Evolutionary conservation across 805 yeast species (phyloP).

Genomic region (Wickerhamiella shivajii): DNA sequence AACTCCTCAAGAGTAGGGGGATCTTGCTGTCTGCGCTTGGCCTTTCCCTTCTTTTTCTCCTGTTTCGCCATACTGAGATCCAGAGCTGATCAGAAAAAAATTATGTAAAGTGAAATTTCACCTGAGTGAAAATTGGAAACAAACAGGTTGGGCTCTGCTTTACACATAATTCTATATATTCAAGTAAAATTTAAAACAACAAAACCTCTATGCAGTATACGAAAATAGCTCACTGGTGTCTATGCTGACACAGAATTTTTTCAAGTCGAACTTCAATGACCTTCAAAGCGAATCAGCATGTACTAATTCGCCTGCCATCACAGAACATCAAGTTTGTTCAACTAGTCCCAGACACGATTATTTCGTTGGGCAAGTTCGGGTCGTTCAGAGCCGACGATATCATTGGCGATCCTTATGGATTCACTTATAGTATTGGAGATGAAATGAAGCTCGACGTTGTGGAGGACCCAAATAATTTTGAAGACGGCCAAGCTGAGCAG

Average conservation of each 20-base stretch:
- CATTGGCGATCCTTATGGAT: constrained; percentile 74
- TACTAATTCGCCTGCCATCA: constrained; percentile 65
- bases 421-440: constrained; percentile 69
- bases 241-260: constrained; percentile 6
- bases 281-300: constrained; percentile 34
- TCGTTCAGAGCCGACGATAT: constrained; percentile 59
- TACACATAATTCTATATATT: not conserved
- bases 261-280: constrained; percentile 3
- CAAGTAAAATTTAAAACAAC: not conserved
- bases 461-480: constrained; percentile 15
- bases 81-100: constrained; percentile 9
- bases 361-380: constrained; percentile 87
- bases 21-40: constrained; percentile 82
- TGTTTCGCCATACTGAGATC: constrained; percentile 59
- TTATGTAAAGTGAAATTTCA: constrained; percentile 4
- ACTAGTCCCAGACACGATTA: constrained; percentile 41
- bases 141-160: not conserved
- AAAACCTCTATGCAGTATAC: not conserved
- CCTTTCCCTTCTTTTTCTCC: constrained; percentile 78
- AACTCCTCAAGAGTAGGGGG: constrained; percentile 87
- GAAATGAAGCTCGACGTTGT: constrained; percentile 25
- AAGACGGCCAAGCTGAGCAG: constrained; percentile 34
- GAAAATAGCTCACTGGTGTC: constrained; percentile 4
- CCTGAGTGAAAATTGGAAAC: not conserved
- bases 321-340: constrained; percentile 62